Base-by-base conservation (phyloP, 306 rosid species). In the Cajanus cajan region DNA sequence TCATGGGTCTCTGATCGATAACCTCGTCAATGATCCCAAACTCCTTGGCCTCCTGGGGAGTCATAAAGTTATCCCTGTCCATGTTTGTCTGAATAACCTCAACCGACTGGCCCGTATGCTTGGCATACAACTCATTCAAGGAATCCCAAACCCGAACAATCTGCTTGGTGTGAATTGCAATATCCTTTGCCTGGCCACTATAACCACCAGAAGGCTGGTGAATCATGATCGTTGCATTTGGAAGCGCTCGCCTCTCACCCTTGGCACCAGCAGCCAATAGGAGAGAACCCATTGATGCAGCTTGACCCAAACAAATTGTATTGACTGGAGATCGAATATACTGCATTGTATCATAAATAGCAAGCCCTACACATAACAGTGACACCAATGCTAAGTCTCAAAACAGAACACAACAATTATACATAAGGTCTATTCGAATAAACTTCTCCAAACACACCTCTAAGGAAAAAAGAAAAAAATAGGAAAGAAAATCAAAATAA, bases 131-230 rank as follows among this genome's bases (percentile, higher is more conserved):
- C 4, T 82, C 92, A 82, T 95, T 95, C 51, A 95, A 75, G 4
- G 90, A 57, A 84, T 95, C 96, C 98, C 96, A 93, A 55, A 95
- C 51, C 22, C 94, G 89, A 71, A 90, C 90, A 65, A 95, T 93
- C 86, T 95, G 99, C 85, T 95, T 91, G 2, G 99, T 90, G 83
- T 95, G 97, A 78, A 95, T 93, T 3, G 90, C 84, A 58, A 95
- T 89, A 75, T 93, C 98, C 87, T 88, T 93, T 4, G 99, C 99
- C 89, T 95, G 99, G 75, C 99, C 99, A 71, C 94, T 90, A 28
- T 88, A 93, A 44, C 99, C 98, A 28, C 98, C 98, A 1, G 99
- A 95, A 63, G 97, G 97, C 83, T 95, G 99, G 86, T 95, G 99
- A 85, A 95, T 78, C 99, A 95, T 95, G 74, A 95, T 47, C 1